Conservation (phyloP, 768 basidiomycete genomes). For the Cytidiella melzeri region DNA sequence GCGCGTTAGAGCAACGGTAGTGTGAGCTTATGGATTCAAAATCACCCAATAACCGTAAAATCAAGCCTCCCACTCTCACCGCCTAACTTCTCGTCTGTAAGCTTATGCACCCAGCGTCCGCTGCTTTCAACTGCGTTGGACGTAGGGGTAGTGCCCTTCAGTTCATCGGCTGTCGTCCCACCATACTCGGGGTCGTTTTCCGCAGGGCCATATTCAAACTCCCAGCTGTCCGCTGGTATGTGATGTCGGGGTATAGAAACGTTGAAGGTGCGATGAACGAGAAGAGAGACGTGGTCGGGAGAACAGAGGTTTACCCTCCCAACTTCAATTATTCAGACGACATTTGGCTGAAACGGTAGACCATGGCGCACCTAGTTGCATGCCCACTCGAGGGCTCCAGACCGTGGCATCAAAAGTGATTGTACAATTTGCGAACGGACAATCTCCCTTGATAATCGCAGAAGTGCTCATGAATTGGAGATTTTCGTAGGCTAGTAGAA, state of each 20-base stretch:
- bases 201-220: slow-evolving; percentile 80
- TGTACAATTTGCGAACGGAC: slow-evolving; percentile 74
- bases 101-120: slow-evolving; percentile 76
- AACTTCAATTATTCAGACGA: slow-evolving; percentile 34
- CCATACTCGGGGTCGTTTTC: slow-evolving; percentile 77
- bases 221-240: slow-evolving; percentile 75
- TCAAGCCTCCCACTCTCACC: slow-evolving; percentile 59
- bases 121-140: slow-evolving; percentile 34
- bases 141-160: slow-evolving; percentile 16
- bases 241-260: slow-evolving; percentile 91
- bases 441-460: slow-evolving; percentile 71
- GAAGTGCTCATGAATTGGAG: slow-evolving; percentile 56
- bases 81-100: slow-evolving; percentile 66
- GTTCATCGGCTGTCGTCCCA: slow-evolving; percentile 20
- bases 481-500: slow-evolving; percentile 82
- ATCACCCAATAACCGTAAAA: slow-evolving; percentile 87
- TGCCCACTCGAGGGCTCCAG: slow-evolving; percentile 83
- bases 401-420: slow-evolving; percentile 79
- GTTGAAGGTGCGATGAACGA: slow-evolving; percentile 90
- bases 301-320: slow-evolving; percentile 88
- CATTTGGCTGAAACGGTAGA: not conserved
- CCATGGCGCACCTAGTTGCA: slow-evolving; percentile 58
- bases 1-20: not conserved
- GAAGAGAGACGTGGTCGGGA: slow-evolving; percentile 86
- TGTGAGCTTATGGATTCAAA: slow-evolving; percentile 8